These are phyloP conservation scores for Diaporthe longicolla DNA, from an alignment of 2,329 filamentous ascomycete species.

Conservation along the genomic window DNA sequence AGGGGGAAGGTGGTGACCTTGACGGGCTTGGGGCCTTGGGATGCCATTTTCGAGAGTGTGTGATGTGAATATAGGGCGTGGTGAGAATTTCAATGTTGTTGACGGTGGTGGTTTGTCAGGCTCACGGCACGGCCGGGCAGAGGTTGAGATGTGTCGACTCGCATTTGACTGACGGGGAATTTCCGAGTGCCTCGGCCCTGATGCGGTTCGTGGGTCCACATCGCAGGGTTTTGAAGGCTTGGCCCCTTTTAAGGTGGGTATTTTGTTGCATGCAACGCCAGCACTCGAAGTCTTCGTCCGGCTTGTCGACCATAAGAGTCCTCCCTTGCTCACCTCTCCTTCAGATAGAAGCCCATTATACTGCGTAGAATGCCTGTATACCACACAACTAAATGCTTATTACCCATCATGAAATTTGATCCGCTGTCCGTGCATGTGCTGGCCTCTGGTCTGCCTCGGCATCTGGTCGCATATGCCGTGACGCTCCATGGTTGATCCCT, in stretches of 20 bases:
- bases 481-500: neutral
- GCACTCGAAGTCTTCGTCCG: no score
- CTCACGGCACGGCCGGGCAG: neutral
- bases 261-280: neutral
- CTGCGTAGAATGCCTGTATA: rapidly evolving
- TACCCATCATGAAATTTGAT: neutral
- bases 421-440: neutral
- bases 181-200: neutral
- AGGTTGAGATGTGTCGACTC: neutral
- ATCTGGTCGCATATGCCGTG: neutral
- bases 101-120: neutral
- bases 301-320: no score
- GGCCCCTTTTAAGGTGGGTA: neutral
- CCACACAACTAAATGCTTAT: neutral
- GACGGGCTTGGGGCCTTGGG: constrained; percentile 29
- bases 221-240: neutral
- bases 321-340: neutral
- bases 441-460: neutral
- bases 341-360: no score
- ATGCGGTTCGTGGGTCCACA: neutral
- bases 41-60: neutral
- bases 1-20: constrained; percentile 39
- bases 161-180: neutral
- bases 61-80: neutral
- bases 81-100: neutral